phyloP scores from a whole-genome alignment of 768 basidiomycete species.

The Kwoniella pini region DNA sequence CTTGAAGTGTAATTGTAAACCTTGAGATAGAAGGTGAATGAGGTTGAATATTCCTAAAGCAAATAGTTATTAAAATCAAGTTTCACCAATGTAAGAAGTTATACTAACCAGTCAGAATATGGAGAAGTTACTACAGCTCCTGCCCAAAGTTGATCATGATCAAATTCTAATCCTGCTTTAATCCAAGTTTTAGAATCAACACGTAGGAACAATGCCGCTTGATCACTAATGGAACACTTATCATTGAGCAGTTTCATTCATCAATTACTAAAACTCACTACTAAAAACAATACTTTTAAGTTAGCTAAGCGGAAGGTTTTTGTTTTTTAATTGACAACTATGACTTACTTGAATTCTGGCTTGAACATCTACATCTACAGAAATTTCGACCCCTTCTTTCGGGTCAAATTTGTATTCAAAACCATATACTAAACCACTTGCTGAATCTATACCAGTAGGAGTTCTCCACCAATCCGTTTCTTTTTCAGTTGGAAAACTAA shows the following conservation, averaged over 20 bases:
- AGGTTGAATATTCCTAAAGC: background rate
- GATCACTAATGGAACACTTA: conserved; percentile 45
- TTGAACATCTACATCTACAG: conserved; percentile 17
- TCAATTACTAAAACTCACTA: background rate
- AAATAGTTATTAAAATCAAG: background rate
- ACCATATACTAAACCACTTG: conserved; percentile 12
- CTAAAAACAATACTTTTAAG: too few relatives aligned
- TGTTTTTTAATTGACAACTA: too few relatives aligned
- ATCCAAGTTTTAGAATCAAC: conserved; percentile 28
- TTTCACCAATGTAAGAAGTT: too few relatives aligned
- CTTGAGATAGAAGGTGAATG: conserved; percentile 8
- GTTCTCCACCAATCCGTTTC: conserved; percentile 24
- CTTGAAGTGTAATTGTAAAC: conserved; percentile 28
- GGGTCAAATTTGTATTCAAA: conserved; percentile 4
- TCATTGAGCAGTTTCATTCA: too few relatives aligned
- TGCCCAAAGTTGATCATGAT: conserved; percentile 30
- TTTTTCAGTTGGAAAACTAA: background rate
- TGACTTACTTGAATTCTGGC: conserved; percentile 17
- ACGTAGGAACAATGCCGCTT: conserved; percentile 37
- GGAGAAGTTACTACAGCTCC: conserved; percentile 33
- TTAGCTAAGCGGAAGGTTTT: too few relatives aligned
- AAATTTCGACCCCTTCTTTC: conserved; percentile 27
- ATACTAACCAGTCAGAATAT: conserved; percentile 43
- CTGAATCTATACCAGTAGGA: conserved; percentile 7
- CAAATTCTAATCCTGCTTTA: conserved; percentile 39